Evolutionary conservation across 495 filamentous ascomycete genomes (phyloP), one percentile per base, ranked within the genome.

Genomic region (Schizothecium vesticola): DNA sequence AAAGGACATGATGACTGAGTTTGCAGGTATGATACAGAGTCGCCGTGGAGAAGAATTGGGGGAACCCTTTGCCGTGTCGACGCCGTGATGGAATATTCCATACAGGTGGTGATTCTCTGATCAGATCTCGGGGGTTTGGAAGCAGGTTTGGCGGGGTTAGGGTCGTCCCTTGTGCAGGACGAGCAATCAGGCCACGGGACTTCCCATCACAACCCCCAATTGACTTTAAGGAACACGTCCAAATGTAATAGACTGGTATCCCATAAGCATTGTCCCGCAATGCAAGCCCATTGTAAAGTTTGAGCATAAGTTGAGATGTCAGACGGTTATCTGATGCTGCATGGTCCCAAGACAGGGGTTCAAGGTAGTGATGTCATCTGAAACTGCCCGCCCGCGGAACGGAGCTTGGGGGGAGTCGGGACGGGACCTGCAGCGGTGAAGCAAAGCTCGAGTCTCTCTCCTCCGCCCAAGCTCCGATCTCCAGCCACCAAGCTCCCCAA

Each of bases 311-410:
- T 51, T 51, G 36, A n/a, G 6, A 51, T 19, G 5, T 8, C 31
- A 33, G 26, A 33, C 31, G 31, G 31, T 0, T 3, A 12, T n/a
- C 9, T 19, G 65, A 26, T 8, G 36, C 43, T 51, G n/a, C 28
- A 8, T 58, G 64, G 0, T n/a, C 33, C 33, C 43, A 23, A 16
- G 21, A 58, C 64, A 23, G 24, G 21, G 24, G 22, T 25, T 33
- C 59, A 26, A n/a, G 7, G 16, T 56, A 24, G 61, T 70, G 69
- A 70, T 70, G 69, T 70, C 69, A 70, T 68, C 61, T 43, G 24
- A 63, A 68, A 63, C 56, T 24, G 13, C n/a, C 28, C 33, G 19
- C 36, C 36, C 43, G 43, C 43, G 19, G 19, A 51, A 19, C 19
- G 16, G 43, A 51, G 43, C 43, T 51, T 51, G 43, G 19, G 43